Base-by-base conservation (phyloP, 2,329 filamentous ascomycete species). In the Penicillium thymicola region DNA sequence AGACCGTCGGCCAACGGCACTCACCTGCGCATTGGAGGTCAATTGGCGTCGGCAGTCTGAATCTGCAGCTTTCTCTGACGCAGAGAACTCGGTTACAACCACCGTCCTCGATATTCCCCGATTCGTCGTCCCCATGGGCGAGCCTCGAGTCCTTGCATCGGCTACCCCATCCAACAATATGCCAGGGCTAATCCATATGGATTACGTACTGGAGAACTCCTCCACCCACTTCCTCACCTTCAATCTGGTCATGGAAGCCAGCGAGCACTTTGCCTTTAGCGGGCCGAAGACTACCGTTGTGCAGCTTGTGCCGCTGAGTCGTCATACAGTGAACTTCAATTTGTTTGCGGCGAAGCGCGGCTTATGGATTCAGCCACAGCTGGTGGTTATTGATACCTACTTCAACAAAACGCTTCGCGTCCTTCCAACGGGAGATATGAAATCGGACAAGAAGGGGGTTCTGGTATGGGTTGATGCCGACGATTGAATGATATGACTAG, bases 151-250 rank as follows among this genome's bases (percentile, higher is more conserved):
- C 2, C 83, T 97, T 4, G 79, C 79, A 54, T 77, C 80, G 0
- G 75, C 76, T 3, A 67, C 64, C 0, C 57, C 70, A 2, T 79
- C 78, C 0, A 59, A 57, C 14, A 60, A 58, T 16, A 57, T 73
- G 23, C 54, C 72, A 0, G 72, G 70, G 3, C 57, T 78, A 44
- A 69, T 78, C 37, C 74, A 84, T 47, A 75, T 86, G 38, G 75
- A 82, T 58, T 89, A 89, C 70, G 90, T 86, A 4, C 85, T 99
- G 55, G 94, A 99, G 75, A 99, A 99, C 71, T 89, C 92, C 0
- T 97, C 93, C 0, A 89, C 87, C 71, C 94, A 99, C 72, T 95
- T 96, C 75, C 83, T 99, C 48, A 96, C 92, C 0, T 99, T 99
- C 75, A 92, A 90, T 30, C 75, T 97, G 47, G 86, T 82, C 27